phyloP scores from a whole-genome alignment of 2,329 filamentous ascomycete genomes.

The Cladosporium velox region DNA sequence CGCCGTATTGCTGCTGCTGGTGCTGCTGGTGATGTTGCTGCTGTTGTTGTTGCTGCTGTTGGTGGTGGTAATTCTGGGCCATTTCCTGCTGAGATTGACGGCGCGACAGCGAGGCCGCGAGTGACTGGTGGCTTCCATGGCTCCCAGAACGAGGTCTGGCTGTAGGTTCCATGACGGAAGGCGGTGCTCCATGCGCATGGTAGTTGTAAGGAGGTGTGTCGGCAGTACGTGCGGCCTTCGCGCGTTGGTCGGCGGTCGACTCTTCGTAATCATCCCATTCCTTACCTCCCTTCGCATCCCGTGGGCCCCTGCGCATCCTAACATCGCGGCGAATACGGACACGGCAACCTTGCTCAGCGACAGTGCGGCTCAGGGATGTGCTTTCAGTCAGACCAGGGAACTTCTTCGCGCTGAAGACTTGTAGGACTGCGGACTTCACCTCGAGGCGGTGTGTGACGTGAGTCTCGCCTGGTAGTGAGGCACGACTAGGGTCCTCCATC shows the following conservation, averaged over 20 bases:
- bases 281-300: constrained; percentile 61
- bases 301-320: constrained; percentile 76
- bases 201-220: constrained; percentile 23
- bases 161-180: constrained; percentile 36
- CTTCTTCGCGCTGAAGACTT: constrained; percentile 95
- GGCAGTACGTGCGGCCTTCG: constrained; percentile 42
- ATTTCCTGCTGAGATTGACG: constrained; percentile 50
- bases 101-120: constrained; percentile 35
- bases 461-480: constrained; percentile 48
- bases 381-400: constrained; percentile 92
- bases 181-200: constrained; percentile 22
- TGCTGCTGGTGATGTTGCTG: constrained; percentile 25
- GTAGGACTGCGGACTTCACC: constrained; percentile 83
- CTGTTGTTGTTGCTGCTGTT: neutral
- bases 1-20: constrained; percentile 35
- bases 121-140: constrained; percentile 39
- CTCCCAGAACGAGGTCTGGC: constrained; percentile 42
- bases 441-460: constrained; percentile 85
- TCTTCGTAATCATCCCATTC: constrained; percentile 69
- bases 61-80: constrained; percentile 41
- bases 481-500: constrained; percentile 39
- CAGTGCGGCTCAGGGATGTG: constrained; percentile 82
- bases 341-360: constrained; percentile 94
- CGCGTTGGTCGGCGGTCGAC: constrained; percentile 50
- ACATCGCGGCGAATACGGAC: constrained; percentile 94